Evolutionary conservation across 306 rosid species (phyloP), one percentile per base, ranked within the genome.

Genomic region (Citrullus amarus): DNA sequence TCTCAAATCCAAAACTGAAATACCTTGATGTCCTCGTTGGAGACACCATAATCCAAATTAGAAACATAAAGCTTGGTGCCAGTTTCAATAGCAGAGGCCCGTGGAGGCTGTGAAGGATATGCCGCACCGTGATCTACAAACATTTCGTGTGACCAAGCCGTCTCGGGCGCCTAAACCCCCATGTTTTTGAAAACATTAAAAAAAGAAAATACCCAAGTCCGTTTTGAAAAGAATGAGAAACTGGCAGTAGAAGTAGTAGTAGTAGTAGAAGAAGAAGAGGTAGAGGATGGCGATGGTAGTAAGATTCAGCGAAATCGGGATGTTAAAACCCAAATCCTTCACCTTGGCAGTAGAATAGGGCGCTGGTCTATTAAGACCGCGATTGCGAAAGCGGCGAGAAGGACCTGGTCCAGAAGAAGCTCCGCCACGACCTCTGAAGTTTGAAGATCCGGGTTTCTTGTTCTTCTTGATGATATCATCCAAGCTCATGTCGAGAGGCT

Each of bases 1-100:
- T 9, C 78, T 32, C 46, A 74, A 74, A 32, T 53, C 59, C 12
- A 3, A 25, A 67, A 5, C 28, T 15, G n/a, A 38, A 76, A 22
- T 75, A 96, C 99, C 99, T 92, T 96, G 51, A 96, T 81, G 84
- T 96, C 99, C 81, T 91, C 99, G 75, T 91, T 88, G 63, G 98
- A 92, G 81, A 96, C 97, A 62, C 97, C 97, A 46, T 92, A 96
- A 46, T 92, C 98, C 84, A 96, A 87, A 82, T 91, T 96, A 9
- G 99, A 91, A 43, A 96, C 88, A 83, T 87, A 91, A 39, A 96
- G 99, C 88, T 96, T 92, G 55, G 97, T 88, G 71, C 97, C 98
- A 3, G 99, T 96, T 84, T 96, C 97, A 22, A 91, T 88, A 22
- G 99, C 88, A 63, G 98, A 83, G 6, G 97, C 91, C 81, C 93